Percentiles rank a stretch among this genome's conserved stretches.
Evolutionary conservation across 495 filamentous ascomycete species (phyloP).

Genomic region (Alectoria sarmentosa): DNA sequence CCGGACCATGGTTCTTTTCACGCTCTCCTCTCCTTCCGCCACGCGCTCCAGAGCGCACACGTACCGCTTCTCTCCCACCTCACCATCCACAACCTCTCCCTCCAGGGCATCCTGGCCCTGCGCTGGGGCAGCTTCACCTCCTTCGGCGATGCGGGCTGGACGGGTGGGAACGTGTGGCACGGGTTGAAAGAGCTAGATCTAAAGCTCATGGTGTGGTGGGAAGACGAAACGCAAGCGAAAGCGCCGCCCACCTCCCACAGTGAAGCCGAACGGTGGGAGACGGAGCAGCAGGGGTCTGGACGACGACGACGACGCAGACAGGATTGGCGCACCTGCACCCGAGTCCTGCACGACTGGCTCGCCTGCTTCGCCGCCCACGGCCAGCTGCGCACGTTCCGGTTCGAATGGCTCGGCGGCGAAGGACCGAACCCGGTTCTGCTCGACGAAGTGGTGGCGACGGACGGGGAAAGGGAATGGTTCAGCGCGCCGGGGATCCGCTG

Average conservation of each 20-base stretch:
- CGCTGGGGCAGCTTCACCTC: slow-evolving; percentile 18
- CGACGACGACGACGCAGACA: not conserved
- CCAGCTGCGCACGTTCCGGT: slow-evolving; percentile 3
- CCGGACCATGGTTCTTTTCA: slow-evolving; percentile 9
- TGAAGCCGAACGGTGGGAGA: not conserved
- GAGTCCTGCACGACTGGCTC: slow-evolving; percentile 21
- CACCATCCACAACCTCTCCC: slow-evolving; percentile 3
- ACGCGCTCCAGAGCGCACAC: slow-evolving; percentile 5
- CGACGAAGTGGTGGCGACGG: not conserved
- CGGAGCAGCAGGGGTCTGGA: not conserved
- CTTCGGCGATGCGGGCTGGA: slow-evolving; percentile 3
- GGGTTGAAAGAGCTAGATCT: slow-evolving; percentile 14
- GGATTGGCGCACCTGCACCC: slow-evolving; percentile 10
- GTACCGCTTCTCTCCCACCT: slow-evolving; percentile 3
- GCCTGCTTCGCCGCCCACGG: slow-evolving; percentile 6
- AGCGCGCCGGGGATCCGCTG: not conserved
- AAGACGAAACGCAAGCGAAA: not conserved
- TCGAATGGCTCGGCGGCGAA: slow-evolving; percentile 13
- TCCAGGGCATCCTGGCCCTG: slow-evolving; percentile 6
- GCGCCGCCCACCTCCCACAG: not conserved
- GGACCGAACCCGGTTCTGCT: not conserved
- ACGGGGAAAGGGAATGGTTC: not conserved
- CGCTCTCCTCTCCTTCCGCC: slow-evolving; percentile 14
- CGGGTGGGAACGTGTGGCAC: slow-evolving; percentile 11
- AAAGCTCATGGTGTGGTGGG: not conserved